Evolutionary conservation across 2,329 filamentous ascomycete genomes (phyloP), one percentile per base, ranked within the genome.

Genomic region (Microcyclospora pomicola): DNA sequence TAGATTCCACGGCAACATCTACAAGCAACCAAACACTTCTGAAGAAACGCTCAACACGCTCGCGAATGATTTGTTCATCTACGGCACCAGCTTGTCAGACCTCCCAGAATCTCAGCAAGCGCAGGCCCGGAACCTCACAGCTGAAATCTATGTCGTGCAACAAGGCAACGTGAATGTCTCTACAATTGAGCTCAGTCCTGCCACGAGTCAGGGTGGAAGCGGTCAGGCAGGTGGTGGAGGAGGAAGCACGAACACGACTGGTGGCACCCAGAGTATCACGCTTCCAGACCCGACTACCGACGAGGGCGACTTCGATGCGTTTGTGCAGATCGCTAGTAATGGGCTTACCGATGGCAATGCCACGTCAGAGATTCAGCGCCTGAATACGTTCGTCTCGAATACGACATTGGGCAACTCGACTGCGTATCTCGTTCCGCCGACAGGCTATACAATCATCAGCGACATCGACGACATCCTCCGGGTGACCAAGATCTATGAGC

Each of bases 381-480:
- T 85, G 15, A 79, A 81, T 48, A 69, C 82, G 19, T 77, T 79
- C 51, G 69, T 77, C 3, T 69, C 78, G 39, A 77, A 76, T 4
- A 53, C 56, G 6, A 75, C 73, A 2, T 72, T 71, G 1, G 82
- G 82, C 38, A 87, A 87, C 49, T 72, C 77, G 5, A 87, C 82
- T 1, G 78, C 80, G 0, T 87, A 83, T 52, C 71, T 87, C 1
- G 80, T 87, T 0, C 82, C 82, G 0, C 64, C 74, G 0, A 64
- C 68, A 11, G 82, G 82, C 13, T 60, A 84, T 15, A 86, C 82
- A 1, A 67, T 87, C 42, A 64, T 87, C 48, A 82, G 76, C 1
- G 82, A 87, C 51, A 82, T 87, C 43, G 82, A 86, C 48, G 82
- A 87, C 52, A 84, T 85, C 41, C 69, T 86, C 0, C 75, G 82